phyloP scores from a whole-genome alignment of 2,329 filamentous ascomycete genomes.

The Chrysosporium queenslandicum region DNA sequence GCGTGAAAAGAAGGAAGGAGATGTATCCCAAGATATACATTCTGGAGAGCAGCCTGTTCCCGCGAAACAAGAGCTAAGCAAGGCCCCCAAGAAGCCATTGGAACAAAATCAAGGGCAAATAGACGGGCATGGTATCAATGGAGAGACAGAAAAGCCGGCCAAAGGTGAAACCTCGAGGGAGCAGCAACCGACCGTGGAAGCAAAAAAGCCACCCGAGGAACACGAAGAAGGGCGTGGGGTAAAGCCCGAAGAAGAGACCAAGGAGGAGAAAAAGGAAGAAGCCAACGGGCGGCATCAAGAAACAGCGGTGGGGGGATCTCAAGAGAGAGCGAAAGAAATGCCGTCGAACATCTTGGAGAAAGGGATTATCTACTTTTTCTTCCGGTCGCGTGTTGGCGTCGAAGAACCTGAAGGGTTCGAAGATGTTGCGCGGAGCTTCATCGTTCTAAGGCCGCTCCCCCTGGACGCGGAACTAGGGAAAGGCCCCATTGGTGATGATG shows the following conservation, averaged over 20 bases:
- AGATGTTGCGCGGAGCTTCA: slow-evolving; percentile 68
- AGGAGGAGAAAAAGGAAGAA: not conserved
- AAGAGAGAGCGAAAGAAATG: slow-evolving; percentile 42
- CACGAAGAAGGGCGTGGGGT: slow-evolving; percentile 7
- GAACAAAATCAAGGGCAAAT: slow-evolving; percentile 15
- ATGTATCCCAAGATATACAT: not conserved
- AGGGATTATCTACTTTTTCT: slow-evolving; percentile 85
- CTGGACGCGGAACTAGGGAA: slow-evolving; percentile 57
- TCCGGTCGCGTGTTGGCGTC: slow-evolving; percentile 63
- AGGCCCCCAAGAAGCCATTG: slow-evolving; percentile 20
- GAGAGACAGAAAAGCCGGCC: slow-evolving; percentile 19
- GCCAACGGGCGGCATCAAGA: not conserved
- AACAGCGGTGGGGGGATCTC: slow-evolving; percentile 41
- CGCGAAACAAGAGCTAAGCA: slow-evolving; percentile 6
- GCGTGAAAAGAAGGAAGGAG: slow-evolving; percentile 27
- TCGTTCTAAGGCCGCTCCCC: slow-evolving; percentile 65
- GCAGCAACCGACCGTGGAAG: too few relatives aligned
- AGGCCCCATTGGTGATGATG: slow-evolving; percentile 46
- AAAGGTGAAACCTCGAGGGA: too few relatives aligned
- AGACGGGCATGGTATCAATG: slow-evolving; percentile 8
- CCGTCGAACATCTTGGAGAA: slow-evolving; percentile 67
- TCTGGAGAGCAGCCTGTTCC: slow-evolving; percentile 3
- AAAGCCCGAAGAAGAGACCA: slow-evolving; percentile 5
- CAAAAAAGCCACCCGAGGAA: slow-evolving; percentile 12
- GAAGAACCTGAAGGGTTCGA: slow-evolving; percentile 57